These are phyloP conservation scores for Oehlia diaphana DNA, from an alignment of 192 early-diverging fungal species.

Conservation along the genomic window DNA sequence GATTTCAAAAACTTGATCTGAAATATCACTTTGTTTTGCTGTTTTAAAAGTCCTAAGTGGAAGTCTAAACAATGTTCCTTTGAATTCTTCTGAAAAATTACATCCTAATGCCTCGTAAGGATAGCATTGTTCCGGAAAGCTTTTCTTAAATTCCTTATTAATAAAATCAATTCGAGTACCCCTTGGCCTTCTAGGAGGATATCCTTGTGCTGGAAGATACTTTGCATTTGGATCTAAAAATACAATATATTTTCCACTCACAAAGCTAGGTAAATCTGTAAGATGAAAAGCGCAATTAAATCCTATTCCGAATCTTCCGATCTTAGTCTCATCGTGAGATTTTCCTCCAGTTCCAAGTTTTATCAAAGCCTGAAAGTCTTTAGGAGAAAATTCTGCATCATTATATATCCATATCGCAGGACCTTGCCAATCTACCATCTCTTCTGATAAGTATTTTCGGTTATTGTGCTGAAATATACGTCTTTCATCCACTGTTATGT, in stretches of 20 bases:
- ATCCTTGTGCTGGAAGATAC: conserved; percentile 18
- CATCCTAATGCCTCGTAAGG: conserved; percentile 13
- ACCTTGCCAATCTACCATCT: conserved; percentile 33
- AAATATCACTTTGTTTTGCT: not conserved
- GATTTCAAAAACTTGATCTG: not conserved
- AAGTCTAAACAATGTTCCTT: conserved; percentile 29
- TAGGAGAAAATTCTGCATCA: conserved; percentile 30
- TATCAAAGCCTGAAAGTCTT: conserved; percentile 24
- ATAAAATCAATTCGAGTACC: not conserved
- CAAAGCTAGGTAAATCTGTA: conserved; percentile 32
- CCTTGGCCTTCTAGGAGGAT: not conserved
- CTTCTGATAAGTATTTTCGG: not conserved
- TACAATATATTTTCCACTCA: conserved; percentile 28
- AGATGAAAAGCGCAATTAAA: conserved; percentile 26
- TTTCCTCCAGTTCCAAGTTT: conserved; percentile 36
- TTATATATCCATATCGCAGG: conserved; percentile 34
- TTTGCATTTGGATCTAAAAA: conserved; percentile 31
- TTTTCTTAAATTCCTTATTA: conserved; percentile 13
- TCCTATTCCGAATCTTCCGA: conserved; percentile 16
- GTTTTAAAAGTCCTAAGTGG: conserved; percentile 10
- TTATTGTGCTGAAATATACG: not conserved
- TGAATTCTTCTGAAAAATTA: conserved; percentile 19
- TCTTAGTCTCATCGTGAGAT: conserved; percentile 5
- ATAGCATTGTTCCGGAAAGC: conserved; percentile 15
- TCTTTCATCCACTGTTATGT: conserved; percentile 1